Percentiles rank a stretch among this genome's conserved stretches.
Conservation (phyloP, 1,139 yeast genomes). For the Blastobotrys apis region DNA sequence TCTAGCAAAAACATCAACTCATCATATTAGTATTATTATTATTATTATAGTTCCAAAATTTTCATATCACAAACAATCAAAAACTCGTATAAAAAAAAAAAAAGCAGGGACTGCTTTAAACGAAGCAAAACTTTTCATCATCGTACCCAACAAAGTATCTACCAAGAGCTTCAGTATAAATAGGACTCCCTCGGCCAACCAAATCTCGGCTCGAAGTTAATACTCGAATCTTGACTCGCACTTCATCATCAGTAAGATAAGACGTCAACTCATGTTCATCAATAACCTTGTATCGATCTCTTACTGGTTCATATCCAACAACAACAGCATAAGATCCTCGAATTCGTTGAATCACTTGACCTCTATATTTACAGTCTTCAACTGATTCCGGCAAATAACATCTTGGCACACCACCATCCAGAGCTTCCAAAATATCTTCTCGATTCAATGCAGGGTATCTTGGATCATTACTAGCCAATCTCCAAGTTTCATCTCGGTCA, state of each 20-base stretch:
- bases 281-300: conserved; percentile 7
- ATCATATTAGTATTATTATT: too few relatives aligned
- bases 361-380: conserved; percentile 1
- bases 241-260: conserved; percentile 5
- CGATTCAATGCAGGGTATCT: conserved; percentile 1
- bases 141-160: conserved; percentile 7
- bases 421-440: neutral
- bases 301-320: neutral
- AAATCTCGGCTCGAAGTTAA: neutral
- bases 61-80: too few relatives aligned
- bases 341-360: conserved; percentile 6
- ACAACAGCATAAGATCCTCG: conserved; percentile 3
- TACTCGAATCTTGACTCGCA: conserved; percentile 4
- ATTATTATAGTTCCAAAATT: neutral
- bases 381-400: conserved; percentile 5
- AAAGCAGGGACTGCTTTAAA: neutral
- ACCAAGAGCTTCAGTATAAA: conserved; percentile 5
- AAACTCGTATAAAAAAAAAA: neutral
- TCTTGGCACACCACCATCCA: conserved; percentile 1
- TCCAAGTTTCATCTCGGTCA: conserved; percentile 2
- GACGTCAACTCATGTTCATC: conserved; percentile 8
- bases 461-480: conserved; percentile 1
- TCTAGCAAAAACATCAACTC: too few relatives aligned
- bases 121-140: conserved; percentile 4
- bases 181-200: neutral